Evolutionary conservation across 306 rosid genomes (phyloP).

Genomic region (Castanea mollissima): DNA sequence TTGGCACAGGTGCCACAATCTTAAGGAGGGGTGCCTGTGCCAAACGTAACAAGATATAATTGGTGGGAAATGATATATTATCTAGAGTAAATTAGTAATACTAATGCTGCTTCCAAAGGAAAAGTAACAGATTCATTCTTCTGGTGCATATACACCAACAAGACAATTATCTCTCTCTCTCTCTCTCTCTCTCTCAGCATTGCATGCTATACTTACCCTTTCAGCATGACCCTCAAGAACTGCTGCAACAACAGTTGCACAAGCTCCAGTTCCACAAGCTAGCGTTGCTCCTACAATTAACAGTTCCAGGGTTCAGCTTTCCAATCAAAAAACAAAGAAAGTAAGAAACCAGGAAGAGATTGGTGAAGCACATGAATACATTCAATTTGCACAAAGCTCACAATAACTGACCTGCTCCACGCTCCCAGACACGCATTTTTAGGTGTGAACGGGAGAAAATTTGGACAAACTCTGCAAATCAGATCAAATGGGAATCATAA

Average conservation of each 20-base stretch:
- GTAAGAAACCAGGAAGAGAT: background rate
- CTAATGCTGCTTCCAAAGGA: background rate
- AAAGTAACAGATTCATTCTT: background rate
- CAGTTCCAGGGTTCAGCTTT: constrained; percentile 4
- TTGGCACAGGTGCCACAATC: background rate
- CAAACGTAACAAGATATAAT: background rate
- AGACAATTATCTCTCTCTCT: background rate
- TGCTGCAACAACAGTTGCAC: constrained; percentile 90
- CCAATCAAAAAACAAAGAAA: background rate
- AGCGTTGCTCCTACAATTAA: constrained; percentile 73
- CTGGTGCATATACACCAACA: background rate
- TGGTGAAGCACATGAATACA: background rate
- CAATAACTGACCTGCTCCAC: constrained; percentile 80
- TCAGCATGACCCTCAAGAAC: constrained; percentile 90
- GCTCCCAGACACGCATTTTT: constrained; percentile 99
- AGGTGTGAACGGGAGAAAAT: constrained; percentile 70
- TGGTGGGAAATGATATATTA: background rate
- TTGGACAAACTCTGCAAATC: constrained; percentile 83
- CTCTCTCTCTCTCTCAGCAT: background rate
- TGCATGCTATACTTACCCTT: constrained; percentile 51
- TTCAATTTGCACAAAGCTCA: background rate
- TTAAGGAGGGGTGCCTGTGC: background rate
- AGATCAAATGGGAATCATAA: constrained; percentile 14
- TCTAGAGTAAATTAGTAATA: background rate
- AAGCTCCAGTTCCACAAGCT: constrained; percentile 99